These are phyloP conservation scores for Bolboschoenus planiculmis DNA, from an alignment of 176 grass and related monocot genomes.

Conservation along the genomic window DNA sequence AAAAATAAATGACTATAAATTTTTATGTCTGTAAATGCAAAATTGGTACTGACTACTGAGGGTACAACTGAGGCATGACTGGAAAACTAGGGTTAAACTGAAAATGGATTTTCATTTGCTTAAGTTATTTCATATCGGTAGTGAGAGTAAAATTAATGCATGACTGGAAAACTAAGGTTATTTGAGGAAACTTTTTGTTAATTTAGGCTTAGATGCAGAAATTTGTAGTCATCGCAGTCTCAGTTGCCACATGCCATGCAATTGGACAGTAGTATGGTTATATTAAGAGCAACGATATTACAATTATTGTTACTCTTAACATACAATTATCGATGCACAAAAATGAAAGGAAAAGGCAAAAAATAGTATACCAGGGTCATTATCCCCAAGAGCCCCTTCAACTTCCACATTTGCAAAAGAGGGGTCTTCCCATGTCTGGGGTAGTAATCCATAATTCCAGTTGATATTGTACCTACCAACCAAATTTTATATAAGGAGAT, in stretches of 20 bases:
- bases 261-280: neutral
- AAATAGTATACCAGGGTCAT: constrained; percentile 69
- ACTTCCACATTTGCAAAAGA: constrained; percentile 73
- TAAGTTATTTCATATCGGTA: neutral
- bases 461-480: constrained; percentile 67
- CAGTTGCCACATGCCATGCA: neutral
- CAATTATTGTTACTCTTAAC: no score
- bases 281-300: neutral
- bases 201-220: neutral
- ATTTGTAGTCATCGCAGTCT: neutral
- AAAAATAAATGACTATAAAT: neutral
- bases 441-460: constrained; percentile 92
- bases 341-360: neutral
- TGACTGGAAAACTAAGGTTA: neutral
- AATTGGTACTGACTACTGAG: neutral
- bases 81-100: neutral
- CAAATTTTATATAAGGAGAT: neutral
- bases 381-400: constrained; percentile 93
- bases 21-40: neutral
- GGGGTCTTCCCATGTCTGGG: constrained; percentile 97
- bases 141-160: neutral
- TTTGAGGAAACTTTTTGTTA: neutral
- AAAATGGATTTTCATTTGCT: neutral
- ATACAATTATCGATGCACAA: neutral
- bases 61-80: neutral